Percentiles rank a stretch among this genome's conserved stretches.
phyloP scores from a whole-genome alignment of 257 asterid genomes.

The Solanum sparsipilum region DNA sequence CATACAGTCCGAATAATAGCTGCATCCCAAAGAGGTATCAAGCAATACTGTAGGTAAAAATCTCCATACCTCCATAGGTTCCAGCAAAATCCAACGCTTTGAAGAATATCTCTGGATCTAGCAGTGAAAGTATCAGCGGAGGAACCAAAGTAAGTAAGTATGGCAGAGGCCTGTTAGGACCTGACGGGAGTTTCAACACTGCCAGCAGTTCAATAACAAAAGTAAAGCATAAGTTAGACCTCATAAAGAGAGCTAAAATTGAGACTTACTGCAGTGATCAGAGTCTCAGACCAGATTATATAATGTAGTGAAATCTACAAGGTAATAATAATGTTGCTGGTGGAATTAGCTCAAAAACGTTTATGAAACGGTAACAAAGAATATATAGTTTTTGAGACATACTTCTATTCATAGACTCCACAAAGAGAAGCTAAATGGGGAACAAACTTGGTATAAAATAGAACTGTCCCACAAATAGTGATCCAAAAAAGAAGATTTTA shows the following conservation, averaged over 20 bases:
- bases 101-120: slow-evolving; percentile 90
- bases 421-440: background rate
- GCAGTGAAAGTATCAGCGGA: slow-evolving; percentile 56
- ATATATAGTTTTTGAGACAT: background rate
- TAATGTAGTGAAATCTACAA: background rate
- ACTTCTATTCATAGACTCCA: background rate
- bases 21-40: background rate
- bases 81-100: slow-evolving; percentile 95
- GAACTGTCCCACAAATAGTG: background rate
- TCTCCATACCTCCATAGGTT: slow-evolving; percentile 74
- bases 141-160: slow-evolving; percentile 62
- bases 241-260: background rate
- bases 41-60: background rate
- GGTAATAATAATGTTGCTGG: background rate
- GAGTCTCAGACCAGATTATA: background rate
- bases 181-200: slow-evolving; percentile 76
- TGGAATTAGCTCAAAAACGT: background rate
- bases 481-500: background rate
- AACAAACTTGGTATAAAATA: background rate
- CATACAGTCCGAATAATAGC: background rate
- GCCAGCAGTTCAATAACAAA: slow-evolving; percentile 19
- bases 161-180: slow-evolving; percentile 49
- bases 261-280: background rate
- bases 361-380: background rate
- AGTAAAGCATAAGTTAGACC: background rate